phyloP scores from a whole-genome alignment of 1,139 yeast species.

The Nakaseomyces kungkrabaensis region DNA sequence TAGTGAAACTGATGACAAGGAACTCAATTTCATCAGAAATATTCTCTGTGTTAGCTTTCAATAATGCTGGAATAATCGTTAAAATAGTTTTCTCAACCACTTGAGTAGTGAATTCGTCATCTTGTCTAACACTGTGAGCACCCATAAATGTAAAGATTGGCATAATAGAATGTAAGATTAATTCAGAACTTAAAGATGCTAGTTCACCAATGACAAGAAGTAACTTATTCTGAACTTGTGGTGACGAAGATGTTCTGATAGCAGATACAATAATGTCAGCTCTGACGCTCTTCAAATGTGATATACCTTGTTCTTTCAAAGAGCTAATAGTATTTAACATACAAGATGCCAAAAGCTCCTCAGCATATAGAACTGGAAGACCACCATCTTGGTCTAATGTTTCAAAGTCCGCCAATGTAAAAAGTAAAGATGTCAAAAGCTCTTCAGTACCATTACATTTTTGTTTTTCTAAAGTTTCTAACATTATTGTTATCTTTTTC shows the following conservation, averaged over 20 bases:
- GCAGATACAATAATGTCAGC: constrained; percentile 88
- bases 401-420: constrained; percentile 72
- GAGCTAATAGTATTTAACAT: constrained; percentile 61
- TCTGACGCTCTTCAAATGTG: constrained; percentile 64
- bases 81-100: constrained; percentile 89
- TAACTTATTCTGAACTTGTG: constrained; percentile 87
- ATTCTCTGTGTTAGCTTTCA: constrained; percentile 45
- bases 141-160: constrained; percentile 99
- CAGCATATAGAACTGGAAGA: constrained; percentile 81
- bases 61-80: constrained; percentile 84
- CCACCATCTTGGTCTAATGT: constrained; percentile 86
- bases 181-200: constrained; percentile 84
- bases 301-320: constrained; percentile 34
- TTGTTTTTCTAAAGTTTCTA: constrained; percentile 63
- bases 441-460: constrained; percentile 38
- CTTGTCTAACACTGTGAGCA: constrained; percentile 92
- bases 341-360: constrained; percentile 82
- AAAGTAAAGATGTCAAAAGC: constrained; percentile 51
- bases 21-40: constrained; percentile 66
- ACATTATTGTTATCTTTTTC: constrained; percentile 63
- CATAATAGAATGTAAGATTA: constrained; percentile 92
- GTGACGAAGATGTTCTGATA: constrained; percentile 78
- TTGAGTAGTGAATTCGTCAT: constrained; percentile 86
- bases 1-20: constrained; percentile 74
- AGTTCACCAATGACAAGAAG: constrained; percentile 77